A percentile compares a stretch with the other conserved stretches of the same genome.
phyloP scores from a whole-genome alignment of 176 grass and related monocot species.

The Aegilops umbellulata region DNA sequence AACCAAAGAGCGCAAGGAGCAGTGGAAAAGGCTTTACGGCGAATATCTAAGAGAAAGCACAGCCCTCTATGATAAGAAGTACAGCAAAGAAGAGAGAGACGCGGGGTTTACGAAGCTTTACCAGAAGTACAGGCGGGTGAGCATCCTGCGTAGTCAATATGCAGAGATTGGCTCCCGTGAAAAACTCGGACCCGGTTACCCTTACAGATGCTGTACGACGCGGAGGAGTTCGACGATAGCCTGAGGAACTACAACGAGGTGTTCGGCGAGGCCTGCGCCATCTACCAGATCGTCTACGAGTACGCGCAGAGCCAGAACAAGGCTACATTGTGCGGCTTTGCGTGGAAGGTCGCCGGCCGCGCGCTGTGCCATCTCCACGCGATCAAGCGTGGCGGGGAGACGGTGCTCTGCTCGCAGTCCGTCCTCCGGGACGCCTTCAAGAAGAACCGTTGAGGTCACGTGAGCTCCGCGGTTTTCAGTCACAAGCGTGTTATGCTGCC shows the following conservation, averaged over 20 bases:
- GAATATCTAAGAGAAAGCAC: too few species aligned
- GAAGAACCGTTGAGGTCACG: not conserved
- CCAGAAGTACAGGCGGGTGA: too few species aligned
- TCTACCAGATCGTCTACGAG: not conserved
- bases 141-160: too few species aligned
- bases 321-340: slow-evolving; percentile 37
- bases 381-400: not conserved
- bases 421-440: slow-evolving; percentile 14
- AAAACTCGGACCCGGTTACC: not conserved
- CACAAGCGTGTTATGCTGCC: not conserved
- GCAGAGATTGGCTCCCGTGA: not conserved
- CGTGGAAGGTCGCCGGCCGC: slow-evolving; percentile 56
- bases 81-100: too few species aligned
- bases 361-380: slow-evolving; percentile 36
- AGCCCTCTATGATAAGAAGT: too few species aligned
- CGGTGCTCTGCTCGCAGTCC: not conserved
- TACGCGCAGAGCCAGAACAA: not conserved
- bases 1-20: too few species aligned
- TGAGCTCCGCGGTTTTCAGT: not conserved
- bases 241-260: not conserved
- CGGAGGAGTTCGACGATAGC: not conserved
- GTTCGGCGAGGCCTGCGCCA: not conserved
- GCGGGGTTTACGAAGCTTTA: too few species aligned
- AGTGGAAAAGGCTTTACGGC: too few species aligned
- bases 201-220: not conserved